Base-by-base conservation (phyloP, 805 yeast genomes). In the Blastobotrys chiropterorum region DNA sequence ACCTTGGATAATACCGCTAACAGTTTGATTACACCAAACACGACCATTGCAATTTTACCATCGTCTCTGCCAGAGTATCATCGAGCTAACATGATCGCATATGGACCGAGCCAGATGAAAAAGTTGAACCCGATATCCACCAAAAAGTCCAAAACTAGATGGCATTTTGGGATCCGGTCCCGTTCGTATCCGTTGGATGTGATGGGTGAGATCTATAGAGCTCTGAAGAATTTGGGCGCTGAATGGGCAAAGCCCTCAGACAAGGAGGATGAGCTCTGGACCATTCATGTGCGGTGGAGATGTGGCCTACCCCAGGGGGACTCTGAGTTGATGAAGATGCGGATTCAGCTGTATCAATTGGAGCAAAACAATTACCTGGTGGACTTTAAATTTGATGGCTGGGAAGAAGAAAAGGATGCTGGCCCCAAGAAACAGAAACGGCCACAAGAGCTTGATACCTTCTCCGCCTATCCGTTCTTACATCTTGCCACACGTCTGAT, bases 141-240 rank as follows among this genome's bases (percentile, higher is more conserved):
- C 46, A 90, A 92, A 67, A 89, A 88, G 67, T 86, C 92, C 55
- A 92, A 90, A 69, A 88, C 96, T 4, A 82, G 96, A 69, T 94
- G 99, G 99, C 99, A 94, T 73, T 94, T 94, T 65, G 99, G 99
- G 58, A 94, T 94, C 55, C 77, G 99, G 65, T 89, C 97, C 6
- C 78, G 97, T 62, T 88, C 97, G 0, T 94, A 94, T 66, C 98
- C 99, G 34, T 75, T 94, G 60, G 99, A 94, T 68, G 99, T 94
- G 2, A 94, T 94, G 98, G 97, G 97, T 22, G 99, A 94, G 67
- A 90, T 94, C 44, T 94, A 94, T 70, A 77, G 97, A 46, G 98
- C 98, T 1, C 75, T 94, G 65, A 87, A 87, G 69, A 89, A 87
- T 62, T 72, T 94, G 50, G 97, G 97, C 1, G 98, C 98, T 0